phyloP scores from a whole-genome alignment of 2,329 filamentous ascomycete species.

The Corynespora cassiicola region DNA sequence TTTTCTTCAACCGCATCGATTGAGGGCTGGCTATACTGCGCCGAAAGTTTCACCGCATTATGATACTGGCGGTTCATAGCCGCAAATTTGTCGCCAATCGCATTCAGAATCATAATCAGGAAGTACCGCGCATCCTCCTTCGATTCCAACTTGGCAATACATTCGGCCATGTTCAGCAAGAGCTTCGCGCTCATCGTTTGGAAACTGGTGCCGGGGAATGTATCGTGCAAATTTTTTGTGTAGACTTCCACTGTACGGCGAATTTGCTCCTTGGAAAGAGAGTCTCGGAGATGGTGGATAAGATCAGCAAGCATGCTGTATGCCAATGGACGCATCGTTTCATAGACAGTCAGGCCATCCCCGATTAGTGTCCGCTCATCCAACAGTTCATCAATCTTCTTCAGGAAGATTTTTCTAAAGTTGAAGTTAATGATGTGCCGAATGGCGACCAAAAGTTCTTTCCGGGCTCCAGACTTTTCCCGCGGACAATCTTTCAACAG shows the following conservation, averaged over 20 bases:
- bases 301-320: slow-evolving; percentile 99
- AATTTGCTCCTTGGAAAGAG: slow-evolving; percentile 88
- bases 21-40: slow-evolving; percentile 72
- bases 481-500: slow-evolving; percentile 91
- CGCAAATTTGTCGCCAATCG: slow-evolving; percentile 97
- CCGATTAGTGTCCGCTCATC: slow-evolving; percentile 95
- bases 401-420: slow-evolving; percentile 91
- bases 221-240: slow-evolving; percentile 93
- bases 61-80: slow-evolving; percentile 96
- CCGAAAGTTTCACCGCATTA: slow-evolving; percentile 93
- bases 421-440: slow-evolving; percentile 99
- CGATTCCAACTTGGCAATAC: slow-evolving; percentile 90
- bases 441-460: slow-evolving; percentile 94
- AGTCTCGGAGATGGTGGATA: slow-evolving; percentile 94
- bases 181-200: slow-evolving; percentile 99
- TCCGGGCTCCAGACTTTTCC: slow-evolving; percentile 91
- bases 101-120: slow-evolving; percentile 95
- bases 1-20: slow-evolving; percentile 73
- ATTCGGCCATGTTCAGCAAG: slow-evolving; percentile 96
- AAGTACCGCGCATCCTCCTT: slow-evolving; percentile 96
- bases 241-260: slow-evolving; percentile 96
- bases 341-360: slow-evolving; percentile 94
- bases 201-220: slow-evolving; percentile 96
- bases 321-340: slow-evolving; percentile 92
- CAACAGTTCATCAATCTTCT: slow-evolving; percentile 91